phyloP scores from a whole-genome alignment of 1,284 basidiomycete genomes.

The Tremellales sp. region DNA sequence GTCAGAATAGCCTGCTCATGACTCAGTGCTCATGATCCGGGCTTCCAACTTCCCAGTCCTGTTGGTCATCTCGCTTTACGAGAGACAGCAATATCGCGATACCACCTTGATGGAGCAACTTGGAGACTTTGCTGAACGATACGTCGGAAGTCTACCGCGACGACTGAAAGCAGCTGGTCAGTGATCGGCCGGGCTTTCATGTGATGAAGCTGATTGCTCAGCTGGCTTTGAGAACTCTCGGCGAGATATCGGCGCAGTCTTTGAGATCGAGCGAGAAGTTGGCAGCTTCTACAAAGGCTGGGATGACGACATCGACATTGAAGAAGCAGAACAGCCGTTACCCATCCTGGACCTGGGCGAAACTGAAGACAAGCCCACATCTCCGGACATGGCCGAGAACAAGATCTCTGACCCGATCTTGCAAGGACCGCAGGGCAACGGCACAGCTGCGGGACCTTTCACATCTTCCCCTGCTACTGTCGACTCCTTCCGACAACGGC shows the following conservation, averaged over 20 bases:
- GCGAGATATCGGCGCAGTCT: constrained; percentile 72
- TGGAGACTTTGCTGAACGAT: constrained; percentile 60
- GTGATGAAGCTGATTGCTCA: constrained; percentile 34
- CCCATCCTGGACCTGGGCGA: not conserved
- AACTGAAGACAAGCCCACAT: not conserved
- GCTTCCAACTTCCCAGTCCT: constrained; percentile 81
- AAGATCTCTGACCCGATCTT: too few species aligned
- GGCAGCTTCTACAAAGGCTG: constrained; percentile 43
- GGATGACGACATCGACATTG: constrained; percentile 46
- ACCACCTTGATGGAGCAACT: constrained; percentile 69
- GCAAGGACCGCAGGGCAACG: constrained; percentile 1
- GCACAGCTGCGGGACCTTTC: constrained; percentile 9
- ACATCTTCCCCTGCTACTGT: constrained; percentile 20
- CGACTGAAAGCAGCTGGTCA: constrained; percentile 66
- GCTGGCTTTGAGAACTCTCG: constrained; percentile 70
- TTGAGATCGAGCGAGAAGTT: constrained; percentile 73
- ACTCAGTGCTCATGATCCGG: constrained; percentile 53
- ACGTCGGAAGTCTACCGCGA: constrained; percentile 68
- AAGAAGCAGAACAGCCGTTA: not conserved
- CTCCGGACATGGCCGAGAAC: not conserved
- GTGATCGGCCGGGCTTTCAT: constrained; percentile 27
- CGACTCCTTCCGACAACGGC: constrained; percentile 13
- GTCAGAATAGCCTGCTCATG: constrained; percentile 2
- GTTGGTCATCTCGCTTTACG: constrained; percentile 72
- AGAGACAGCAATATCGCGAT: constrained; percentile 66